phyloP scores from a whole-genome alignment of 75 land plant species.

The Adiantum capillusveneris region DNA sequence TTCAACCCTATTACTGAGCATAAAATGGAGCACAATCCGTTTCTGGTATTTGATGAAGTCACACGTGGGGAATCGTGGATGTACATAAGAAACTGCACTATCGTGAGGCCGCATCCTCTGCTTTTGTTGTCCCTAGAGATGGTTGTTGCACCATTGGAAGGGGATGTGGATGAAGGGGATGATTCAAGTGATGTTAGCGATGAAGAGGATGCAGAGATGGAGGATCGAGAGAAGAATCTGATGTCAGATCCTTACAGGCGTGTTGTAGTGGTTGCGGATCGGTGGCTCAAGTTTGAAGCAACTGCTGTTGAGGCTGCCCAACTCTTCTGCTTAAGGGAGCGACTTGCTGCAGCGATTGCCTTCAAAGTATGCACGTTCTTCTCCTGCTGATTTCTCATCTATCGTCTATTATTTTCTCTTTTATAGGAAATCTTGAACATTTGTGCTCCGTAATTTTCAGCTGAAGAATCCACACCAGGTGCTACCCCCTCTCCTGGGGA shows the following conservation, averaged over 20 bases:
- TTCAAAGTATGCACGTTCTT: slow-evolving; percentile 49
- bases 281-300: slow-evolving; percentile 68
- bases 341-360: slow-evolving; percentile 63
- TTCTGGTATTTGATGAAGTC: slow-evolving; percentile 81
- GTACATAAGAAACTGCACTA: slow-evolving; percentile 58
- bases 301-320: slow-evolving; percentile 87
- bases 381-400: background rate
- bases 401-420: too few relatives aligned
- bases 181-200: slow-evolving; percentile 12
- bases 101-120: slow-evolving; percentile 74
- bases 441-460: slow-evolving; percentile 18
- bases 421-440: background rate
- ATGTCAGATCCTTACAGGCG: slow-evolving; percentile 55
- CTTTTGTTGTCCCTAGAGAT: slow-evolving; percentile 75
- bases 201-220: slow-evolving; percentile 43
- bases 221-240: slow-evolving; percentile 17
- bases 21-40: slow-evolving; percentile 20
- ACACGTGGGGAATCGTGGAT: slow-evolving; percentile 80
- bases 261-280: slow-evolving; percentile 61
- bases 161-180: slow-evolving; percentile 32
- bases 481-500: slow-evolving; percentile 59
- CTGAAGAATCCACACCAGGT: slow-evolving; percentile 43
- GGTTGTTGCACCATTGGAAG: slow-evolving; percentile 62
- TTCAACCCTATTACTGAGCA: slow-evolving; percentile 31
- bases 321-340: slow-evolving; percentile 72